These are phyloP conservation scores for Colletotrichum limetticola DNA, from an alignment of 2,329 filamentous ascomycete genomes.

Conservation along the genomic window DNA sequence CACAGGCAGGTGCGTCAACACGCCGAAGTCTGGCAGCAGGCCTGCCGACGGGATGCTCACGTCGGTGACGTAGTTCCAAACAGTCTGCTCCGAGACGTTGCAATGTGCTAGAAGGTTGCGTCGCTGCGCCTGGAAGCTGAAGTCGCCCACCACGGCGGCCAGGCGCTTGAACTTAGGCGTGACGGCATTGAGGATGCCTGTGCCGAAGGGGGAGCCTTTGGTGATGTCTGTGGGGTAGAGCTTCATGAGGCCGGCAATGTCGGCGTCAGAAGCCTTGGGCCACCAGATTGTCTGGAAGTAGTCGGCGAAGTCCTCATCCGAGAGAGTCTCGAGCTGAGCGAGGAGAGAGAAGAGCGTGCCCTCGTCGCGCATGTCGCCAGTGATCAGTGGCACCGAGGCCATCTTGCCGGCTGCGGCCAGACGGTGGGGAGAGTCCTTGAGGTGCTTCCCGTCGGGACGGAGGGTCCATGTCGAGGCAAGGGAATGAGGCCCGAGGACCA, in stretches of 20 bases:
- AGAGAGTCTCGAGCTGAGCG: slow-evolving; percentile 6
- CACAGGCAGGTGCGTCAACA: slow-evolving; percentile 10
- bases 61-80: slow-evolving; percentile 19
- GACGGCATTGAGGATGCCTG: slow-evolving; percentile 65
- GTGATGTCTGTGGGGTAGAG: slow-evolving; percentile 56
- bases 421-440: slow-evolving; percentile 9
- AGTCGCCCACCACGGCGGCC: slow-evolving; percentile 70
- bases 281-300: slow-evolving; percentile 9
- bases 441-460: slow-evolving; percentile 13
- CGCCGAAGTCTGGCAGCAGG: neutral
- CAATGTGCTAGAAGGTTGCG: slow-evolving; percentile 54
- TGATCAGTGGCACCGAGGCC: slow-evolving; percentile 65
- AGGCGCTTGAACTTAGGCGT: slow-evolving; percentile 74
- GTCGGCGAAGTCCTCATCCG: neutral
- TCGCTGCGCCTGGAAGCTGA: slow-evolving; percentile 59
- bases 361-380: slow-evolving; percentile 74
- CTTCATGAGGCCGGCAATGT: slow-evolving; percentile 15
- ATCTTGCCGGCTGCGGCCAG: slow-evolving; percentile 14
- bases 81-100: slow-evolving; percentile 10
- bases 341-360: slow-evolving; percentile 69
- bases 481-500: slow-evolving; percentile 10
- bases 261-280: neutral
- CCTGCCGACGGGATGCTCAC: slow-evolving; percentile 8
- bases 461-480: slow-evolving; percentile 6
- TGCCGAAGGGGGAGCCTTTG: slow-evolving; percentile 70